Evolutionary conservation across 495 filamentous ascomycete genomes (phyloP), one percentile per base, ranked within the genome.

Genomic region (Aspergillus panamensis): DNA sequence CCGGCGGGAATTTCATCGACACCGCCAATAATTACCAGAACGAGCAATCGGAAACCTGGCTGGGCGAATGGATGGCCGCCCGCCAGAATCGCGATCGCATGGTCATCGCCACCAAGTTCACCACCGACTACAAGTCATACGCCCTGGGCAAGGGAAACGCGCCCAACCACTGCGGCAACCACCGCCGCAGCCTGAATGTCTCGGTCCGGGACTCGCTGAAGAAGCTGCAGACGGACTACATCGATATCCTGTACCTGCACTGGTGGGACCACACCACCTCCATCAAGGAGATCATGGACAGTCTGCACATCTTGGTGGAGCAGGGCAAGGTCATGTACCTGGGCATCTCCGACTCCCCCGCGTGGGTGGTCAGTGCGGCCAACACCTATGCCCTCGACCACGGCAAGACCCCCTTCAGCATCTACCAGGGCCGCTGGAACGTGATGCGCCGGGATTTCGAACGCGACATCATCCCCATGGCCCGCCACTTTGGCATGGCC

Each of bases 1-100:
- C 81, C 21, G 88, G 85, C 25, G 88, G 88, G 25, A 92, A 92
- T 71, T 90, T 90, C 73, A 83, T 92, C 58, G 88, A 92, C 64
- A 90, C 87, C 4, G 69, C 84, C 33, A 87, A 84, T 65, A 82
- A 79, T 66, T 91, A 92, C 72, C 87, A 90, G 59, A 69, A 69
- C 59, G 84, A 82, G 55, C 74, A 92, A 59, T 88, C 85, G 6
- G 89, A 92, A 67, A 62, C 63, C 4, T 90, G 86, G 87, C 74
- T 92, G 49, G 89, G 89, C 17, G 88, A 91, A 57, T 91, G 88
- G 88, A 84, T 91, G 79, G 73, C 73, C 6, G 37, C 64, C n/a
- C 71, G 77, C 13, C 66, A 69, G 1, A 76, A 74, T 30, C 75
- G 85, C 0, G 84, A 87, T 54, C 68, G 84, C 56, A 78, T 88